Base-by-base conservation (phyloP, 2,329 filamentous ascomycete genomes). In the Diaporthe capsici region DNA sequence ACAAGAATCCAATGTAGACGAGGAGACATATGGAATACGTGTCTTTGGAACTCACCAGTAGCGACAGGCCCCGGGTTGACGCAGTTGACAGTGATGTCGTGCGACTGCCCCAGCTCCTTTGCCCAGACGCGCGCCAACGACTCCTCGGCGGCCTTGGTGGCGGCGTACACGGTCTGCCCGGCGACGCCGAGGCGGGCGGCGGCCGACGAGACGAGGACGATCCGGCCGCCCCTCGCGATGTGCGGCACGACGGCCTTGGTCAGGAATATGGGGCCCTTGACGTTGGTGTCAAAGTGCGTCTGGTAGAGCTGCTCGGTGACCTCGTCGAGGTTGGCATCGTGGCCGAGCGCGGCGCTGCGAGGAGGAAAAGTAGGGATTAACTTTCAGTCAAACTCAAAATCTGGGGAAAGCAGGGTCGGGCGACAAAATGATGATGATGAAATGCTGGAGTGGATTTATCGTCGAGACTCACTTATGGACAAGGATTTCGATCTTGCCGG, bases 101-200 rank as follows among this genome's bases (percentile, higher is more conserved):
- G 44, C 28, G 87, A 83, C 77, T 91, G 89, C 17, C 90, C 88
- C 7, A 92, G 83, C 82, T 92, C 90, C n/a, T 90, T 85, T 4
- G 88, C 85, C 90, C 90, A 92, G 0, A 88, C 88, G 22, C 90
- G 85, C 20, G 90, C 92, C 88, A 92, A 90, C 47, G 89, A 87
- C 80, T 92, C 91, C 7, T 92, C 81, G 0, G 90, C 90, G 1
- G 88, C 91, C 80, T 92, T 92, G 63, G 88, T 91, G 20, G 89
- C 91, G 13, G 89, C 90, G 78, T 92, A 92, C 68, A 92, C 86
- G 15, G 87, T 57, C 53, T 57, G 53, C 53, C 53, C 53, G 22
- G 53, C 53, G 53, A 58, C 55, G 9, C 31, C 28, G 8, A 37
- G 55, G 20, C 31, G 55, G 8, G 55, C 55, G 4, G 31, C 31